Conservation (phyloP, 2,329 filamentous ascomycete genomes). For the Paraphoma sp. region DNA sequence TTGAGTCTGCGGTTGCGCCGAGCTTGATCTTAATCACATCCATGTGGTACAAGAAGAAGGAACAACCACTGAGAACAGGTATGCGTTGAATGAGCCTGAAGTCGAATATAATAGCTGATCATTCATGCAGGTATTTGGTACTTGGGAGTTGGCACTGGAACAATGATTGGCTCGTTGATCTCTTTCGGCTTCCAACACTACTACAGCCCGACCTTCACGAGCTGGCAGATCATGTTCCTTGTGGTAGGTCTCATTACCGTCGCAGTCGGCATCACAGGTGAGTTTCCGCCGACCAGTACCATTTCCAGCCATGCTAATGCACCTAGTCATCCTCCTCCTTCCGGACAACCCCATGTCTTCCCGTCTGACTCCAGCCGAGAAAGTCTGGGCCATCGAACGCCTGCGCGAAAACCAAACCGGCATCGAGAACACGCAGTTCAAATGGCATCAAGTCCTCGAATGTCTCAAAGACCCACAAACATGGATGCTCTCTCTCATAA, state of each 20-base stretch:
- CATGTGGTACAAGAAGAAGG: constrained; percentile 70
- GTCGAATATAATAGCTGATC: too few relatives aligned
- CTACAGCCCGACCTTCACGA: constrained; percentile 58
- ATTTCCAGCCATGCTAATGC: neutral
- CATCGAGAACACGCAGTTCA: constrained; percentile 59
- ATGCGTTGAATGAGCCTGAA: too few relatives aligned
- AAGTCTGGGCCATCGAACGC: constrained; percentile 45
- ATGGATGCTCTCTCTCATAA: constrained; percentile 44
- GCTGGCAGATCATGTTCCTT: constrained; percentile 72
- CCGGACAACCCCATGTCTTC: constrained; percentile 54
- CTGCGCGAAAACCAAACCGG: constrained; percentile 57
- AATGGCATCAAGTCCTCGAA: constrained; percentile 53
- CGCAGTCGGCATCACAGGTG: constrained; percentile 34
- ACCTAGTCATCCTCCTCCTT: constrained; percentile 58
- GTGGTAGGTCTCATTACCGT: constrained; percentile 56
- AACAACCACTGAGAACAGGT: constrained; percentile 64
- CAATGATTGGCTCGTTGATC: constrained; percentile 63
- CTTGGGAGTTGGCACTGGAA: constrained; percentile 59
- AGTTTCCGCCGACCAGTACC: neutral
- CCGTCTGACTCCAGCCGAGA: constrained; percentile 22
- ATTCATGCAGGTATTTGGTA: constrained; percentile 22
- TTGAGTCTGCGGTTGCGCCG: constrained; percentile 57
- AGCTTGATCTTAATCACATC: constrained; percentile 69
- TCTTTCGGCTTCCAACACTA: constrained; percentile 66
- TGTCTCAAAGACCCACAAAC: constrained; percentile 53